Evolutionary conservation across 768 basidiomycete species (phyloP), one percentile per base, ranked within the genome.

Genomic region (Sporobolomyces phaffii): DNA sequence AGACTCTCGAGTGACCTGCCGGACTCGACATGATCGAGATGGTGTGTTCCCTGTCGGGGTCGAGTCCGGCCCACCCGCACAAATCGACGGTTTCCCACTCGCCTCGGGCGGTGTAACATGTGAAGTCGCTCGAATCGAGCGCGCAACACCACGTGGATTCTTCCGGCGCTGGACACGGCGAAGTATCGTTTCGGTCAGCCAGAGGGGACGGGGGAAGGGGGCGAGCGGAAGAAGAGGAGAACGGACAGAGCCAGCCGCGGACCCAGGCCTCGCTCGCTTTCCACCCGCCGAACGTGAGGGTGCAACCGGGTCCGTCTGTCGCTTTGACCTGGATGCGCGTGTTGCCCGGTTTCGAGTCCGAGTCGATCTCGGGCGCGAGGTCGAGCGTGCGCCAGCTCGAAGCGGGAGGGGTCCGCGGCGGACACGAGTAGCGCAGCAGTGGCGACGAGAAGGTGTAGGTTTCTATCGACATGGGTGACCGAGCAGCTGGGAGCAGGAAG

Each of bases 211-310:
- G n/a, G n/a, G n/a, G 26, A 43, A 56, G 54, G 28, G 11, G 28
- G 24, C 5, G 40, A 22, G 54, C 15, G 54, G n/a, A 43, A n/a
- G 40, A 56, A 31, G 26, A 38, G 38, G 38, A 38, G 38, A 38
- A 38, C 54, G 26, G 24, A 54, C 53, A 44, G 24, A 24, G 15
- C 28, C 29, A 58, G 17, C 41, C 56, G 2, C 4, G 3, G 3
- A 58, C 31, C 56, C 56, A 58, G 2, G 15, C 56, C 34, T 58
- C 56, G 13, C 43, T 45, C 9, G 43, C 56, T 34, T 58, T 58
- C 41, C 41, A 58, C 20, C 43, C 56, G 26, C 11, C 5, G 29
- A 58, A 45, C 2, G 4, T 22, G 6, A 47, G 43, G 5, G 14
- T n/a, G 41, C 56, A 58, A 4, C 29, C 43, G 14, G 26, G 31